Base-by-base conservation (phyloP, 306 rosid species). In the Astragalus glycyphyllos region DNA sequence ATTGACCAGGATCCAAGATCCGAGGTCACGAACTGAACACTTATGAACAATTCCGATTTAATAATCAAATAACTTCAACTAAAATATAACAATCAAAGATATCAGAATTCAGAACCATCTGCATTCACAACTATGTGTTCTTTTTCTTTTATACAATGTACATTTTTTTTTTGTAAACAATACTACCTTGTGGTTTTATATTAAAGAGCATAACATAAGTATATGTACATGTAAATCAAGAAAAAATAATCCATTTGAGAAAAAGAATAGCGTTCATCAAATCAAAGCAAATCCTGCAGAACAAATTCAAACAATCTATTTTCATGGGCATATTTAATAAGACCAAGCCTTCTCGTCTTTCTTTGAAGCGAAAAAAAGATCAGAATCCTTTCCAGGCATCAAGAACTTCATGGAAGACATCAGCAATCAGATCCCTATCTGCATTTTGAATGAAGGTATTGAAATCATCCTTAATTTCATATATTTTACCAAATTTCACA, bases 401-500 rank as follows among this genome's bases (percentile, higher is more conserved):
- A 12, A 95, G 91, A 78, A 95, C 75, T 87, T 95, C 97, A 32
- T 79, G 84, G 86, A 95, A 91, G 84, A 91, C 70, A 38, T 95
- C 99, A 29, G 91, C 77, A 70, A 95, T 82, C 69, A 91, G 81
- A 68, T 86, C 99, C 84, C 99, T 84, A 10, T 95, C 99, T 20
- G 92, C 97, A 58, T 77, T 76, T 16, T 86, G 89, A 85, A 95
- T 74, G 85, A 95, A 91, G 53, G 84, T 77, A 69, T 84, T 82
- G 81, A 95, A 89, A 84, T 95, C 97, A 8, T 91, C 91, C 1
- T 81, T 75, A 58, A 95, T 82, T 75, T 95, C 97, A 10, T 46
- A 89, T 50, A 95, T 84, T 83, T 95, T 95, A n/a, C 97, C 97
- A 42, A 95, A 95, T 79, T 87, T 95, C 68, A 95, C 96, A 11